Evolutionary conservation across 2,329 filamentous ascomycete genomes (phyloP), one percentile per base, ranked within the genome.

Genomic region (Ceratocystis alfenasii): DNA sequence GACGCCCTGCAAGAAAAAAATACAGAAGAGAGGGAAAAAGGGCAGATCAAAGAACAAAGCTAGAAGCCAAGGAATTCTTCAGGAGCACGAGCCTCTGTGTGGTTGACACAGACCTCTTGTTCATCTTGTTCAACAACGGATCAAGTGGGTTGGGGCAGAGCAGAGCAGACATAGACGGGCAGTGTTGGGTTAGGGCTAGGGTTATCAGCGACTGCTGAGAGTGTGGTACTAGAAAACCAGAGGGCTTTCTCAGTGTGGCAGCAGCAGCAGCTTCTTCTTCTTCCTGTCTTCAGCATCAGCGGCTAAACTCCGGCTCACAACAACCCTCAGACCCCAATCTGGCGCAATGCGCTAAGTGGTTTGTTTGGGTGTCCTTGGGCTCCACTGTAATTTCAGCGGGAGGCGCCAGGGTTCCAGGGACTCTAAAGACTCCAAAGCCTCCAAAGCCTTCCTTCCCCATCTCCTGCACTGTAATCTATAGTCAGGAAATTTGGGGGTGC

Each of bases 381-480:
- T 28, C 53, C 53, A 57, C 53, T 57, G 53, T 57, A 57, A 57
- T 57, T 57, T 57, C 28, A 57, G 48, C 46, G 20, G 17, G 46
- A 22, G 48, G 48, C 48, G n/a, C 12, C 12, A 50, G 46, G 46
- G 17, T 48, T 48, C 22, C 12, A 50, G 48, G 46, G 48, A 12
- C n/a, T 50, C 7, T 15, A 22, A 25, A 50, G 48, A 22, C 48
- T 10, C 48, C 48, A 50, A 50, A 48, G 46, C 46, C 17, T 20
- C 46, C 46, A 17, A 48, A 20, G 45, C 17, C 20, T 10, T 20
- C 20, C 45, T 20, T 20, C 17, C 17, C 17, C 46, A 48, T 48
- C 46, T n/a, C 6, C 46, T 48, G 17, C 48, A 50, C n/a, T 5
- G 8, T 12, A n/a, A 25, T 50, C 48, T 20, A 12, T 12, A 15